phyloP scores from a whole-genome alignment of 768 basidiomycete species.

The Boletus reticuloceps region DNA sequence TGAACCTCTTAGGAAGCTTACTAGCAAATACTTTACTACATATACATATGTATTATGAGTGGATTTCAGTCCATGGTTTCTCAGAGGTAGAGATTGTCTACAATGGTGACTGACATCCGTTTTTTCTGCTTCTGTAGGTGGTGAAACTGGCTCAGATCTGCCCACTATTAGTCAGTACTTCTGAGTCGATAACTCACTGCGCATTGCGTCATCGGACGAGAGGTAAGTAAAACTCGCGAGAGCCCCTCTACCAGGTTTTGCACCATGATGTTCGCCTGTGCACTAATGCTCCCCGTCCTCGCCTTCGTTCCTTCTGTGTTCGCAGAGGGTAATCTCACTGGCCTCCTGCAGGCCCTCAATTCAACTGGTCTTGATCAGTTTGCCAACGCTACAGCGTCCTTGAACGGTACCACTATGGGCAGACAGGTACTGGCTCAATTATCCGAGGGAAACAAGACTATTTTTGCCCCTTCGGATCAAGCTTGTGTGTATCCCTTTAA shows the following conservation, averaged over 20 bases:
- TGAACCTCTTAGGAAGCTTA: too few species aligned
- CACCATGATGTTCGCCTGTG: slow-evolving; percentile 19
- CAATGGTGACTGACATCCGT: too few species aligned
- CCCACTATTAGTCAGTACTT: not conserved
- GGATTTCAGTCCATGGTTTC: not conserved
- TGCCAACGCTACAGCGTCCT: slow-evolving; percentile 34
- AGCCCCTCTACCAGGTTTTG: not conserved
- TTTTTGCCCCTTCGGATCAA: slow-evolving; percentile 56
- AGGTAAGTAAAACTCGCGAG: not conserved
- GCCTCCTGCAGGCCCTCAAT: slow-evolving; percentile 39
- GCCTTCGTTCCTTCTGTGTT: slow-evolving; percentile 26
- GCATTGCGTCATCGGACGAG: slow-evolving; percentile 26
- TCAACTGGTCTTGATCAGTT: slow-evolving; percentile 41
- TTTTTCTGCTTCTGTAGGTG: not conserved
- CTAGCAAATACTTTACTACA: too few species aligned
- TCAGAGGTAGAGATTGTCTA: too few species aligned
- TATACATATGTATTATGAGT: too few species aligned
- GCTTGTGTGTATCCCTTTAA: slow-evolving; percentile 39
- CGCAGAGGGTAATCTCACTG: slow-evolving; percentile 32
- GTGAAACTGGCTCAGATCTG: not conserved
- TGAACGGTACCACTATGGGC: slow-evolving; percentile 47
- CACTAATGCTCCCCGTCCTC: slow-evolving; percentile 8
- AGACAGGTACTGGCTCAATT: slow-evolving; percentile 42
- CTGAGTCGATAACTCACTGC: not conserved
- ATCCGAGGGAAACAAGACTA: slow-evolving; percentile 43